These are phyloP conservation scores for Naegleria gruberi DNA, from an alignment of 208 protist species.

Conservation along the genomic window DNA sequence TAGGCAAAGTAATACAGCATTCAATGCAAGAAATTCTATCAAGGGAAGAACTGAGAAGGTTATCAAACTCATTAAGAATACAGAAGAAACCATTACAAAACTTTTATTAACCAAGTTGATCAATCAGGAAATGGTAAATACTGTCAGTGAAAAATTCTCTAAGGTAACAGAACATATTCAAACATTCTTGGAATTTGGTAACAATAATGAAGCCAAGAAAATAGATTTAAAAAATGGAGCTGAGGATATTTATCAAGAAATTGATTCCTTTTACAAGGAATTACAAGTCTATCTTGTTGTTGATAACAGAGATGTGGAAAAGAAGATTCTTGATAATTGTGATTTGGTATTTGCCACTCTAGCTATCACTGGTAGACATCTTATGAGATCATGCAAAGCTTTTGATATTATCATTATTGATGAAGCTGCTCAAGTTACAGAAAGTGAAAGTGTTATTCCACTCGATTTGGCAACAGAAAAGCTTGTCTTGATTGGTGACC, in stretches of 20 bases:
- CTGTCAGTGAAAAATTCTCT: neutral
- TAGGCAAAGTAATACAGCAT: neutral
- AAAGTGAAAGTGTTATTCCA: neutral
- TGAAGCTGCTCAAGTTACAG: neutral
- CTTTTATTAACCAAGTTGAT: neutral
- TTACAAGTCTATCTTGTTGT: neutral
- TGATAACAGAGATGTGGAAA: constrained; percentile 19
- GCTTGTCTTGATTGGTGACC: neutral
- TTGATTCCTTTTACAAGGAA: neutral
- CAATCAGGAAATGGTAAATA: neutral
- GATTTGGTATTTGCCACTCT: neutral
- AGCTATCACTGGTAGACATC: neutral
- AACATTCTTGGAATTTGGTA: neutral
- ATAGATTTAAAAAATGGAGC: neutral
- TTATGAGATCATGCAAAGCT: neutral
- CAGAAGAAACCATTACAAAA: neutral
- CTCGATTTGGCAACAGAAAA: neutral
- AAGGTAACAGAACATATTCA: neutral
- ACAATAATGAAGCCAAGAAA: neutral
- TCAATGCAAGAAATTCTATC: constrained; percentile 13
- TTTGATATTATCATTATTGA: neutral
- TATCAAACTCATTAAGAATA: neutral
- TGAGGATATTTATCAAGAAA: neutral
- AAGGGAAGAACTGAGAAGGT: neutral
- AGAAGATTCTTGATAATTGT: neutral